Evolutionary conservation across 306 rosid species (phyloP), one percentile per base, ranked within the genome.

Genomic region (Lathyrus sativus): DNA sequence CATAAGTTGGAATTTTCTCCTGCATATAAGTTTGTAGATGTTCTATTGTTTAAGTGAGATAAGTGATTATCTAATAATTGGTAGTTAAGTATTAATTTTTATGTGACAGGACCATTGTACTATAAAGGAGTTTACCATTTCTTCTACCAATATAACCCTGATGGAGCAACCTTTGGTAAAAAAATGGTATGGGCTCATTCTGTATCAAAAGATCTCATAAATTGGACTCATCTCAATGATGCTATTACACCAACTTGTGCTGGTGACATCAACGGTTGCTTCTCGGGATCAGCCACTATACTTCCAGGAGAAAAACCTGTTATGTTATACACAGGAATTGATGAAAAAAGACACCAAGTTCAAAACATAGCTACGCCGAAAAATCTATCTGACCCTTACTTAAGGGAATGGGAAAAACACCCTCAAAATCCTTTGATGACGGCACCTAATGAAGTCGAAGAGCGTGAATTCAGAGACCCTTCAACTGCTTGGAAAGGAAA

Each of bases 151-250:
- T 11, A 66, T 39, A 87, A 87, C 42, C 87, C 91, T 11, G 33
- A 65, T 33, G 81, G 73, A 6, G 74, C 91, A 53, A 64, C 64
- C 22, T 83, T 80, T 71, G 84, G 85, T 28, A 44, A 76, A 7
- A 62, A 19, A 19, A 85, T 85, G 18, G 50, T 75, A 24, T 85
- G 90, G 90, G 90, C 69, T 72, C 90, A 83, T 55, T 83, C 90
- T 14, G 53, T 82, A 15, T 83, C 87, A 22, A 72, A 80, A 68
- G 67, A 62, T 62, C 67, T 62, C 50, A 62, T 62, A 11, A 62
- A 62, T 6, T 62, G 67, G 67, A 43, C 17, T 11, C 50, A 62
- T 62, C 33, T 62, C 8, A 62, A 62, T 18, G 15, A 39, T 62
- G 67, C 67, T 6, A 62, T 62, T 11, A 31, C 12, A 39, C 67